Conservation (phyloP, 2,329 filamentous ascomycete species). For the Penicillium sp. region DNA sequence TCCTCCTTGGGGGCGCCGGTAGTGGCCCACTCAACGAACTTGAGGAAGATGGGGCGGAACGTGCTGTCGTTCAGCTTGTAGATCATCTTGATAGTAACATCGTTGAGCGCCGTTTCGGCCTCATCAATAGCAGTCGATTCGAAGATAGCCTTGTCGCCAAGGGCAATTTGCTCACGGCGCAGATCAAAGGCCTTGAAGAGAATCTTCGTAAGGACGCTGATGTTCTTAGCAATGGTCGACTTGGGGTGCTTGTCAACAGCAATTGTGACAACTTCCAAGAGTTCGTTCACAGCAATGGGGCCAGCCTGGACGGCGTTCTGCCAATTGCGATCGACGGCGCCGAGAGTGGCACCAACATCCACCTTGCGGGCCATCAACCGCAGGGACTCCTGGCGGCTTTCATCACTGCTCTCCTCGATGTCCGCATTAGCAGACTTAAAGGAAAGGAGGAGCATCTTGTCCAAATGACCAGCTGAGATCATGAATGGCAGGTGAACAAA, state of each 20-base stretch:
- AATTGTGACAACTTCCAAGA: slow-evolving; percentile 66
- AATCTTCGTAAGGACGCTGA: slow-evolving; percentile 64
- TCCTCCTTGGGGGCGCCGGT: slow-evolving; percentile 61
- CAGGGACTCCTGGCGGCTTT: slow-evolving; percentile 67
- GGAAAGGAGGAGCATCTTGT: slow-evolving; percentile 69
- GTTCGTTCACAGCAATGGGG: slow-evolving; percentile 65
- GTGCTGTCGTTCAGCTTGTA: slow-evolving; percentile 94
- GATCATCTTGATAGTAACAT: slow-evolving; percentile 80
- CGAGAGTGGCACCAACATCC: slow-evolving; percentile 73
- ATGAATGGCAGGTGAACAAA: slow-evolving; percentile 86
- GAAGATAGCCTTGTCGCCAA: slow-evolving; percentile 36
- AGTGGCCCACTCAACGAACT: slow-evolving; percentile 78
- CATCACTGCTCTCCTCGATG: slow-evolving; percentile 62
- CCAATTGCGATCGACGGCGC: slow-evolving; percentile 73
- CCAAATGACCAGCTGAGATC: slow-evolving; percentile 72
- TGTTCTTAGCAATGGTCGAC: slow-evolving; percentile 72
- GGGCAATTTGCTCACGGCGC: slow-evolving; percentile 41
- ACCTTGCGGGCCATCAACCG: slow-evolving; percentile 74
- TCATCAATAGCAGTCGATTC: slow-evolving; percentile 52
- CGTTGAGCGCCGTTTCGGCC: slow-evolving; percentile 66
- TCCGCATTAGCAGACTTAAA: slow-evolving; percentile 67
- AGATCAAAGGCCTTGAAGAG: slow-evolving; percentile 56
- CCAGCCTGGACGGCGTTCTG: slow-evolving; percentile 61
- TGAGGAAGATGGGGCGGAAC: slow-evolving; percentile 87
- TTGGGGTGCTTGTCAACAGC: slow-evolving; percentile 78